Conservation (phyloP, 1,284 basidiomycete species). For the Fomitopsis palustris region DNA sequence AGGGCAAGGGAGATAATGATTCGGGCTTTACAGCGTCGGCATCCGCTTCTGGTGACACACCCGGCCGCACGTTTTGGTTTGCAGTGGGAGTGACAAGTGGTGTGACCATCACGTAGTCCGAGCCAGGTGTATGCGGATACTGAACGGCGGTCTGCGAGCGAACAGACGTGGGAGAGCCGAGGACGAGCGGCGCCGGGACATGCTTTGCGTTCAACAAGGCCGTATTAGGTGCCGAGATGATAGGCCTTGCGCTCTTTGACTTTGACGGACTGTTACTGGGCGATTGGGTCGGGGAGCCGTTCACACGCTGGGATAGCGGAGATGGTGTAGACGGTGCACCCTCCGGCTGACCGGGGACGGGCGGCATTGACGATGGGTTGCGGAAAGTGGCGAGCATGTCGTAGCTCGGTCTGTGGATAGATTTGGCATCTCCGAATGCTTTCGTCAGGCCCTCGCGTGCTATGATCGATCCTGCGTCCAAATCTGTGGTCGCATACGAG, state of each 20-base stretch:
- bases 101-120: conserved; percentile 21
- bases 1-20: conserved; percentile 9
- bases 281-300: conserved; percentile 8
- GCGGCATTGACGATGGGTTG: conserved; percentile 6
- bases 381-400: conserved; percentile 27
- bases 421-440: conserved; percentile 28
- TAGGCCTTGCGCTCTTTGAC: conserved; percentile 20
- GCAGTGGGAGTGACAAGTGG: conserved; percentile 14
- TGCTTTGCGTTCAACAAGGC: conserved; percentile 22
- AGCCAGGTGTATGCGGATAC: conserved; percentile 14
- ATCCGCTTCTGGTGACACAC: neutral
- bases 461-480: conserved; percentile 9
- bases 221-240: conserved; percentile 28
- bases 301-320: neutral
- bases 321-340: neutral
- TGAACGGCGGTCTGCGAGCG: conserved; percentile 6
- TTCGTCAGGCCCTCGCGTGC: conserved; percentile 19
- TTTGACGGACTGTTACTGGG: conserved; percentile 17
- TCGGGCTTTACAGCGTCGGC: neutral
- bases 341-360: conserved; percentile 9
- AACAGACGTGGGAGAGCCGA: conserved; percentile 23
- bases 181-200: conserved; percentile 23
- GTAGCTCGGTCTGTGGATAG: conserved; percentile 27
- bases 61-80: neutral
- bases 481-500: conserved; percentile 8